Evolutionary conservation across 2,329 filamentous ascomycete genomes (phyloP), one percentile per base, ranked within the genome.

Genomic region (Chalara sp.): DNA sequence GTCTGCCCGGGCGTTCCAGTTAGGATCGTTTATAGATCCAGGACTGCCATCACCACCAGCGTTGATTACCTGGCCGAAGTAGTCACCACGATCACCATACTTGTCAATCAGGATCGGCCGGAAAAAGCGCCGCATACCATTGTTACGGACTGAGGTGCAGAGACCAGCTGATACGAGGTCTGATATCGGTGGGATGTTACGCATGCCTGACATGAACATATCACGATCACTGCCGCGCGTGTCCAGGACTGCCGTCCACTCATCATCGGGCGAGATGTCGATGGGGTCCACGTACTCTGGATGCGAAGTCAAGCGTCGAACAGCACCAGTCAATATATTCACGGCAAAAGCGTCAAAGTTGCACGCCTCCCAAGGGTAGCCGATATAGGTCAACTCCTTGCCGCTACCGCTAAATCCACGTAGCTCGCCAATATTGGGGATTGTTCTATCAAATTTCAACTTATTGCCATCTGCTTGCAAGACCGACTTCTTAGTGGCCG

Each of bases 1-100:
- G 55, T 76, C 74, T 5, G 73, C 74, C 8, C 63, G 59, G 4
- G 63, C 73, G 55, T 76, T 76, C 74, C 74, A 76, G 30, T 73
- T 65, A 0, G 72, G 68, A 48, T 76, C 72, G 48, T 72, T 70
- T n/a, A 71, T 52, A 47, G 59, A 66, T 1, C 70, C 70, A 12
- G 54, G 53, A 30, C 55, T 66, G 3, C 61, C 63, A 21, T 67
- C 61, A 1, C 66, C 67, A 1, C 52, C 70, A 0, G 57, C 65
- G 44, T 76, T 76, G 50, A 75, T 55, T 49, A 63, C 61, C 55
- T 72, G 72, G 3, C 73, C 73, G 50, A 65, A 72, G 55, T 76
- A 76, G 0, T 58, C 48, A 1, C 63, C 71, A 5, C 72, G 68
- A 51, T 76, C 73, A 5, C 73, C 74, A 33, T 73, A 54, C 0